phyloP scores from a whole-genome alignment of 495 filamentous ascomycete species.

The Staphylotrichum longicolle region DNA sequence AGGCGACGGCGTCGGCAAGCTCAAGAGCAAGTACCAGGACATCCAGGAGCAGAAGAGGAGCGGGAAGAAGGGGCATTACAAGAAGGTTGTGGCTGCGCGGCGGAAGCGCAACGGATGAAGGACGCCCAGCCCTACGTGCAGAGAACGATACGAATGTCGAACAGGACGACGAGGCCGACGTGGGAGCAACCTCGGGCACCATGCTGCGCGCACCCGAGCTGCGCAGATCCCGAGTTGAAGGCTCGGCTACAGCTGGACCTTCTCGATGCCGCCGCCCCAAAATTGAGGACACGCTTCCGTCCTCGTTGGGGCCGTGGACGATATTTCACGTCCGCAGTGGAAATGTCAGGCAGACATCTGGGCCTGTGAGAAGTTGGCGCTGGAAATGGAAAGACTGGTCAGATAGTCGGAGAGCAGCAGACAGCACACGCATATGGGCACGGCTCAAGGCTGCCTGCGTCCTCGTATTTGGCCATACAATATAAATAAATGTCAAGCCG shows the following conservation, averaged over 20 bases:
- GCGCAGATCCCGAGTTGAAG: background rate
- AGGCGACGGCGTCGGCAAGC: conserved; percentile 47
- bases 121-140: background rate
- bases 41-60: conserved; percentile 37
- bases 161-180: background rate
- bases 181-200: background rate
- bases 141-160: background rate
- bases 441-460: too few relatives aligned
- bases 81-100: conserved; percentile 34
- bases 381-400: too few relatives aligned
- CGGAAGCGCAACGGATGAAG: conserved; percentile 29
- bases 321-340: too few relatives aligned
- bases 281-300: background rate
- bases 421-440: too few relatives aligned
- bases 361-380: too few relatives aligned
- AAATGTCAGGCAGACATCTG: too few relatives aligned
- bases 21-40: conserved; percentile 39
- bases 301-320: too few relatives aligned
- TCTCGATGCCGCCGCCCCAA: background rate
- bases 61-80: conserved; percentile 33
- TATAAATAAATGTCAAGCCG: conserved; percentile 13
- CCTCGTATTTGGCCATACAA: background rate
- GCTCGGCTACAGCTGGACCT: background rate
- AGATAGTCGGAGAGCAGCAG: too few relatives aligned
- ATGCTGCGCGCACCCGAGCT: background rate